These are phyloP conservation scores for Leishmania martiniquensis DNA, from an alignment of 208 protist genomes.

Conservation along the genomic window DNA sequence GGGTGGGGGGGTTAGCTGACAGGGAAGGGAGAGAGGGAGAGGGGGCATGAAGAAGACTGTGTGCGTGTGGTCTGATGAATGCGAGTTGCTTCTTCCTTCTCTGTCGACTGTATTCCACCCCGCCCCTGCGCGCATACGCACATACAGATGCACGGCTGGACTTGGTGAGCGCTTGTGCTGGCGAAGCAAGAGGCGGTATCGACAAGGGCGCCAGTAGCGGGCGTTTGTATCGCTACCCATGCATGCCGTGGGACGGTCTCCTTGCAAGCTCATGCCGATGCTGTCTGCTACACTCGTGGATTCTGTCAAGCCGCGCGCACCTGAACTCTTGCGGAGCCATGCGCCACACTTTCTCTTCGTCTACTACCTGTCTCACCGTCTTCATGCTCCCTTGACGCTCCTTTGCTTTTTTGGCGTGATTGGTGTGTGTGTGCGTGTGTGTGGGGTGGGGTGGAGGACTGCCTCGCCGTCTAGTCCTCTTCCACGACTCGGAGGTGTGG, in stretches of 20 bases:
- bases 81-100: not conserved
- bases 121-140: not conserved
- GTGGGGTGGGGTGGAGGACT: too few relatives aligned
- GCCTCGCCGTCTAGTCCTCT: not conserved
- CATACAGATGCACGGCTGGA: not conserved
- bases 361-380: not conserved
- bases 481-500: not conserved
- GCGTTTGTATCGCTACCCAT: not conserved
- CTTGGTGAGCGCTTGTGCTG: not conserved
- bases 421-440: too few relatives aligned
- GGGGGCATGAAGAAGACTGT: not conserved
- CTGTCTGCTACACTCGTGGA: not conserved
- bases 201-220: not conserved
- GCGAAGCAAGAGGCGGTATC: not conserved
- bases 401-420: not conserved
- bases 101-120: not conserved
- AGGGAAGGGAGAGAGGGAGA: not conserved
- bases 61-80: not conserved
- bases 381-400: not conserved
- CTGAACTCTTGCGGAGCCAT: not conserved
- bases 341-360: not conserved
- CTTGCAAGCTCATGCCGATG: not conserved
- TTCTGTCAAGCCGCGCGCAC: not conserved
- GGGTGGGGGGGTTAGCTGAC: too few relatives aligned
- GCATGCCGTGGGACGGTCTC: not conserved